Evolutionary conservation across 768 basidiomycete genomes (phyloP), one percentile per base, ranked within the genome.

Genomic region (Coprinopsis cinerea): DNA sequence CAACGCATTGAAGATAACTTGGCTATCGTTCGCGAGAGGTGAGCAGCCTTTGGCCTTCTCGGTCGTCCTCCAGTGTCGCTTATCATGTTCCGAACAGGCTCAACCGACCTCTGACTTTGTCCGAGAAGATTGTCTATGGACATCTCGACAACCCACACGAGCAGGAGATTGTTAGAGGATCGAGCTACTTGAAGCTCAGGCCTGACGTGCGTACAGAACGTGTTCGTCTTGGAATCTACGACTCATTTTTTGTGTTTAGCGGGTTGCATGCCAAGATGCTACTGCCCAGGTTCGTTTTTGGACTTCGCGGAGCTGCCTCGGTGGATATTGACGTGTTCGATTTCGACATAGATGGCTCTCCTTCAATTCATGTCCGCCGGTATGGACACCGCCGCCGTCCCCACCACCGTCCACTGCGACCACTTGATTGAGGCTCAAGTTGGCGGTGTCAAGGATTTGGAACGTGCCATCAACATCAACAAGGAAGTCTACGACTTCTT

Each of bases 341-440:
- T n/a, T n/a, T n/a, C n/a, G n/a, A n/a, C n/a, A 45, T 67, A 98
- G 91, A 99, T 99, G 96, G 96, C 96, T 17, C 81, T 99, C 49
- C 79, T 99, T 57, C 96, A 99, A 78, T 99, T 99, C 82, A 99
- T 99, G 96, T 97, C 96, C 45, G 93, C 96, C 15, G 95, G 95
- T 55, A 93, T 99, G 81, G 91, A 91, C 65, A 95, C 92, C 40
- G 92, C 91, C 34, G 95, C 95, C 40, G 94, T 97, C 55, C 95
- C 95, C 27, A 95, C 95, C 57, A 95, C 96, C 55, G 96, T 99
- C 39, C 95, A 99, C 77, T 97, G 94, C 65, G 95, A 99, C 73
- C 95, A 99, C 72, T 79, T 99, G 64, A 97, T 99, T 62, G 92
- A 97, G 75, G 95, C 95, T 34, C 95, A 97, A 66, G 67, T 93